Base-by-base conservation (phyloP, 176 grass and related monocot genomes). In the Paspalum vaginatum region DNA sequence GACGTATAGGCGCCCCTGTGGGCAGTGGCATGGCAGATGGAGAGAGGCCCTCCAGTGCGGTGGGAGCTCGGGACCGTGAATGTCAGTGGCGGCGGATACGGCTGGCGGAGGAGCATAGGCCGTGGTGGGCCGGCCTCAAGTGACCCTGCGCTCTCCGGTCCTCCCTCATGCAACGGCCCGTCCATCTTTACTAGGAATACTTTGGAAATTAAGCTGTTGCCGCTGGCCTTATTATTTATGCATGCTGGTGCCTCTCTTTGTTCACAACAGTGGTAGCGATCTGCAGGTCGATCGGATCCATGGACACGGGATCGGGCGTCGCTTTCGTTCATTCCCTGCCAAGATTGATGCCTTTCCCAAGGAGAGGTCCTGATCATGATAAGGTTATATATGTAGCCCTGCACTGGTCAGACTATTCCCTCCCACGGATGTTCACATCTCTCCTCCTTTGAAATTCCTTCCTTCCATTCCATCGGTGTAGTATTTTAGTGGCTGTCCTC, bases 371-470 rank as follows among this genome's bases (percentile, higher is more conserved):
- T 50, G 44, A 59, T 46, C 11, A 68, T 21, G 59, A 83, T 83
- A 88, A 82, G 63, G 45, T 69, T 68, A 15, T 14, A 11, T 12
- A 70, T 52, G 2, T 0, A 54, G 37, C 24, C 65, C 72, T 74
- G 9, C 4, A 21, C 20, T 49, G 58, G 52, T 26, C 75, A 83
- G 80, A 79, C 60, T 83, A 88, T 79, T 72, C 80, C 60, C 68
- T 74, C 75, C 60, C 68, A 68, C 75, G 59, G 74, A 79, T 73
- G 74, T 83, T 66, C 66, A 73, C 74, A 58, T 83, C 1, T 32
- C 1, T 32, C 25, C 25, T 50, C 41, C 59, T n/a, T 32, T 42
- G 27, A 44, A 40, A 64, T 56, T 11, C 44, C 37, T 65, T 12
- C 32, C 55, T 32, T 32, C 32, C 32, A 32, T 32, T 32, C 32